These are phyloP conservation scores for Urostyla sp. DNA, from an alignment of 73 alveolate genomes.

Conservation along the genomic window DNA sequence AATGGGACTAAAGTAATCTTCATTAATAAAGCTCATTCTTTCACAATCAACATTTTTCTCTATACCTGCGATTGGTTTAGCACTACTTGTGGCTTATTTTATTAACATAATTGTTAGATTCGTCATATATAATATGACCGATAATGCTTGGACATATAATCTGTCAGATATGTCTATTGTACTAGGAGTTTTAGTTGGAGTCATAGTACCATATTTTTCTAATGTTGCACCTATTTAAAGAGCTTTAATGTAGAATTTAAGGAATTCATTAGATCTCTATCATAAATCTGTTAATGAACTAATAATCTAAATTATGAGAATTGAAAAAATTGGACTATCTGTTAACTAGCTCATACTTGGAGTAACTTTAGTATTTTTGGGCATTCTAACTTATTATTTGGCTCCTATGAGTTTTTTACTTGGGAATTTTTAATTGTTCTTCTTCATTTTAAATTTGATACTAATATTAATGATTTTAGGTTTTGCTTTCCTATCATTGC, in stretches of 20 bases:
- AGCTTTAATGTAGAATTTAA: conserved; percentile 24
- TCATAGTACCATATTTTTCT: conserved; percentile 15
- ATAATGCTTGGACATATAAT: neutral
- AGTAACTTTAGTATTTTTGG: conserved; percentile 78
- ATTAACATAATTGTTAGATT: conserved; percentile 22
- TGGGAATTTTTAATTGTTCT: conserved; percentile 71
- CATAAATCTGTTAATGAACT: conserved; percentile 25
- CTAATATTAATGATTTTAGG: conserved; percentile 92
- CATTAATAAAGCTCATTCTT: conserved; percentile 51
- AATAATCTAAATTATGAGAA: conserved; percentile 76
- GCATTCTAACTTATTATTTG: conserved; percentile 89
- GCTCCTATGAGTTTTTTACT: conserved; percentile 90
- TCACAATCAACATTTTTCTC: conserved; percentile 68
- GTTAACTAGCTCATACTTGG: conserved; percentile 76
- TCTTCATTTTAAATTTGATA: conserved; percentile 82
- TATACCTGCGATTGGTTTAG: too few relatives aligned
- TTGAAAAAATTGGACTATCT: conserved; percentile 91
- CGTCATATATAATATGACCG: neutral
- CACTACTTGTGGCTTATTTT: conserved; percentile 62
- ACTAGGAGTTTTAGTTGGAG: conserved; percentile 34
- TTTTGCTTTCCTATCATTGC: conserved; percentile 26
- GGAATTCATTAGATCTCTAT: conserved; percentile 29
- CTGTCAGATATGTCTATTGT: neutral
- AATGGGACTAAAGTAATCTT: conserved; percentile 67
- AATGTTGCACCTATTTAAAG: conserved; percentile 25